Conservation (phyloP, 2,329 filamentous ascomycete species). For the Cercospora sp. region DNA sequence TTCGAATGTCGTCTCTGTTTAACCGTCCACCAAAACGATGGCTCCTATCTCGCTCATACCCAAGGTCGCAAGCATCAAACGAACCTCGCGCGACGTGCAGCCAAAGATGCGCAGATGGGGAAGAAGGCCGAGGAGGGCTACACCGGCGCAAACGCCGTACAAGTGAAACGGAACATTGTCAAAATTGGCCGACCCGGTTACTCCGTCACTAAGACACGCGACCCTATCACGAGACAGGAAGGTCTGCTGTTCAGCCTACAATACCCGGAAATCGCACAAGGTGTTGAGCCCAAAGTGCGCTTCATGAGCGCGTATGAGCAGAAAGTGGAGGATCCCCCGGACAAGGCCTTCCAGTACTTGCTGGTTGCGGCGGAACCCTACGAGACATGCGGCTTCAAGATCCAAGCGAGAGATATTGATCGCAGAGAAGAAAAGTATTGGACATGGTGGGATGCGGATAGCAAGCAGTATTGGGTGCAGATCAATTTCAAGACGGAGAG, state of each 20-base stretch:
- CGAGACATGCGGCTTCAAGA: constrained; percentile 95
- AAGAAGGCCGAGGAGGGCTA: constrained; percentile 61
- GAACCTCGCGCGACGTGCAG: constrained; percentile 90
- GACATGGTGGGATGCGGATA: constrained; percentile 92
- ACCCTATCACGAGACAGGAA: constrained; percentile 83
- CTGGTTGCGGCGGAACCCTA: constrained; percentile 95
- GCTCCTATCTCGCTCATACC: constrained; percentile 96
- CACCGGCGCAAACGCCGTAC: constrained; percentile 70
- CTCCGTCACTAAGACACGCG: constrained; percentile 94
- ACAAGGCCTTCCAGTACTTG: constrained; percentile 92
- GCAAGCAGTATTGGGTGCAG: constrained; percentile 97
- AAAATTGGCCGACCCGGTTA: constrained; percentile 97
- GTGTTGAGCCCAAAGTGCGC: constrained; percentile 76
- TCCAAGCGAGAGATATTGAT: constrained; percentile 91
- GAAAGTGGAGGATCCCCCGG: constrained; percentile 85
- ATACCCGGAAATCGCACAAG: constrained; percentile 83
- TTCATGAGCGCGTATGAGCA: constrained; percentile 99
- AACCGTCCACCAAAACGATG: constrained; percentile 98
- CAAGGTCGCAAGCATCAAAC: constrained; percentile 99
- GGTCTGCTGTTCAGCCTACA: constrained; percentile 94
- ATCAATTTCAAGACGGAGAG: constrained; percentile 98
- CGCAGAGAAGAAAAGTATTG: constrained; percentile 85
- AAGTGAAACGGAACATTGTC: constrained; percentile 75
- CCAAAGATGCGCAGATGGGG: constrained; percentile 91
- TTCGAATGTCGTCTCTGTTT: constrained; percentile 97